A percentile compares a stretch with the other conserved stretches of the same genome.
Evolutionary conservation across 148 eudicot species (phyloP).

Genomic region (Vaccinium vitisidaea): DNA sequence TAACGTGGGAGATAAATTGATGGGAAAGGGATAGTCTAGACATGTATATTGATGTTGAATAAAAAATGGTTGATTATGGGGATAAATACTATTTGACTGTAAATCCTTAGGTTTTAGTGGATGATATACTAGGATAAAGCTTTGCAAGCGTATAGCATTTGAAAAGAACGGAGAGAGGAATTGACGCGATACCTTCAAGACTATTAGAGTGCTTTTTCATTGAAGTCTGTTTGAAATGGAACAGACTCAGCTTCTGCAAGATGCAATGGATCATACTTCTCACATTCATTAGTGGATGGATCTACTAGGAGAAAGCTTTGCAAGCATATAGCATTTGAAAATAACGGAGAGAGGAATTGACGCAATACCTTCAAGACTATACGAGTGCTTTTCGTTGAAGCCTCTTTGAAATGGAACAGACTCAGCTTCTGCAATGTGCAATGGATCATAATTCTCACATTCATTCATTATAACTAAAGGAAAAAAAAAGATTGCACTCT

Average conservation of each 20-base stretch:
- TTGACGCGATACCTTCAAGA: not conserved
- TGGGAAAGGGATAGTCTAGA: not conserved
- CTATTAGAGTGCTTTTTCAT: not conserved
- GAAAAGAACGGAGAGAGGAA: not conserved
- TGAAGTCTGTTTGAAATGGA: constrained; percentile 6
- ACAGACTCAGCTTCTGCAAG: not conserved
- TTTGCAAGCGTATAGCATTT: not conserved
- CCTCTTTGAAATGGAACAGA: constrained; percentile 5
- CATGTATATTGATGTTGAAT: not conserved
- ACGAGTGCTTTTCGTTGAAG: not conserved
- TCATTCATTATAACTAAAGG: not conserved
- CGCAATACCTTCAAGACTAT: not conserved
- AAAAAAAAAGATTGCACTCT: not conserved
- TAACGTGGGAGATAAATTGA: not conserved
- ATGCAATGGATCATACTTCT: not conserved
- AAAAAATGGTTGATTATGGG: not conserved
- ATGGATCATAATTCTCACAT: not conserved
- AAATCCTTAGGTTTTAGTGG: not conserved
- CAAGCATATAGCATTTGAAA: not conserved
- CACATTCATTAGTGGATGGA: not conserved
- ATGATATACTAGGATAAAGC: constrained; percentile 3
- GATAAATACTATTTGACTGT: not conserved
- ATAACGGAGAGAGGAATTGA: not conserved
- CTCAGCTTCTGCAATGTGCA: not conserved
- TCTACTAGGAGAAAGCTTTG: constrained; percentile 7